Base-by-base conservation (phyloP, 2,329 filamentous ascomycete species). In the Cladosporium phlei region DNA sequence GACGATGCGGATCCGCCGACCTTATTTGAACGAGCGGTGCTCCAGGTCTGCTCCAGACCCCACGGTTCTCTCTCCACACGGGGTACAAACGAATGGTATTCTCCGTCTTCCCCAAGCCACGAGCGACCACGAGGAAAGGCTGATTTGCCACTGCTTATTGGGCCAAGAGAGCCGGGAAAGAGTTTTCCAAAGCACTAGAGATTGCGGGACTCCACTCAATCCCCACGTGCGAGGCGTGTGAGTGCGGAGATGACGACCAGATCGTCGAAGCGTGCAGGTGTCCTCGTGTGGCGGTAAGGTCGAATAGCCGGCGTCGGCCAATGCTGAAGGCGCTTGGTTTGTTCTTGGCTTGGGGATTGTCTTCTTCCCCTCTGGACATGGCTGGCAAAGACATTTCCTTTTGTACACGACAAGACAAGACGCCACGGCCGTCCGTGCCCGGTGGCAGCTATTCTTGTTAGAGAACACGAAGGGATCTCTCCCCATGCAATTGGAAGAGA, bases 181-280 rank as follows among this genome's bases (percentile, higher is more conserved):
- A 45, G 42, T 45, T 45, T 45, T 37, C 32, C 42, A 45, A 35
- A 8, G 20, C 3, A 29, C 32, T 27, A 25, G 21, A 17, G 32
- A 37, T 29, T 20, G 40, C 17, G 29, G 30, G 21, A 25, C 40
- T 44, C 40, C 40, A 44, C 40, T 33, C n/a, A 17, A 21, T 44
- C 24, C 19, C 42, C 42, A 45, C 40, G 40, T 45, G 30, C 19
- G 30, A 19, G 30, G 30, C 9, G 9, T 35, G 21, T 21, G 32
- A 19, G 42, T 45, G 42, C 42, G 42, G 42, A 45, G 42, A 45
- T 24, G 27, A 24, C 29, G 22, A 30, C 42, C 42, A 22, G 42
- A 21, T 24, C 21, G 42, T 21, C 12, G 11, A 11, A 22, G 29
- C 20, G 19, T 33, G 20, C 28, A 8, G 33, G 20, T 29, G 17